Percentiles rank a stretch among this genome's conserved stretches.
These are phyloP conservation scores for Ophiocordyceps unilateralis DNA, from an alignment of 2,329 filamentous ascomycete genomes.

Conservation along the genomic window DNA sequence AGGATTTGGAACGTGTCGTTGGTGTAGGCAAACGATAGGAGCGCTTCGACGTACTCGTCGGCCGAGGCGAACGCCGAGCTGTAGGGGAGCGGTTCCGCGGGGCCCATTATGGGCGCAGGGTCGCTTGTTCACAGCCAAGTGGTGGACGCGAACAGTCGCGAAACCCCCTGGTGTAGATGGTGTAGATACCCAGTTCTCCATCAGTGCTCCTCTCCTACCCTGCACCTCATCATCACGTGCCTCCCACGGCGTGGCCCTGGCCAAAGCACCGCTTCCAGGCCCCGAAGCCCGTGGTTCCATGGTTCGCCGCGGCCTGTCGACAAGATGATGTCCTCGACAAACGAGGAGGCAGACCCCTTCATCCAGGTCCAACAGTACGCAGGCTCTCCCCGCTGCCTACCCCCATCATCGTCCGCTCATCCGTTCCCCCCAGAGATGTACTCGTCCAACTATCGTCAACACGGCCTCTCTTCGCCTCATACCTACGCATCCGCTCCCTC, in stretches of 20 bases:
- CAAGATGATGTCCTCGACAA: conserved; percentile 50
- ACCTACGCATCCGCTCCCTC: conserved; percentile 85
- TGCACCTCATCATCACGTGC: not conserved
- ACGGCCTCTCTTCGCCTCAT: conserved; percentile 80
- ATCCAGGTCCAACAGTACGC: conserved; percentile 54
- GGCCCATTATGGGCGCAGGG: conserved; percentile 21
- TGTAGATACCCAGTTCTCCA: not conserved
- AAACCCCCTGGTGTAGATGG: no score
- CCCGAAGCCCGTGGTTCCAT: not conserved
- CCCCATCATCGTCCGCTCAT: not conserved
- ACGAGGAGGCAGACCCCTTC: conserved; percentile 53
- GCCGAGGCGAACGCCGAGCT: conserved; percentile 49
- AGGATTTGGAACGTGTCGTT: conserved; percentile 68
- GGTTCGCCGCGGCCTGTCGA: conserved; percentile 1
- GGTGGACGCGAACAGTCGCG: no score
- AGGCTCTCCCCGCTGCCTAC: not conserved
- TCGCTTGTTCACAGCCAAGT: not conserved
- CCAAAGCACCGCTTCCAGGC: not conserved
- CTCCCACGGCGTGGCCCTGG: not conserved
- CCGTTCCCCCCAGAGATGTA: conserved; percentile 50
- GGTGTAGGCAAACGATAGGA: conserved; percentile 59
- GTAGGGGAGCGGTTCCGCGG: conserved; percentile 46
- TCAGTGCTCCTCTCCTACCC: no score
- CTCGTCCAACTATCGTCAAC: conserved; percentile 64
- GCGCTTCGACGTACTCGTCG: conserved; percentile 62